Percentiles rank a stretch among this genome's conserved stretches.
Evolutionary conservation across 805 yeast genomes (phyloP).

Genomic region (Saccharomycopsis javanensis): DNA sequence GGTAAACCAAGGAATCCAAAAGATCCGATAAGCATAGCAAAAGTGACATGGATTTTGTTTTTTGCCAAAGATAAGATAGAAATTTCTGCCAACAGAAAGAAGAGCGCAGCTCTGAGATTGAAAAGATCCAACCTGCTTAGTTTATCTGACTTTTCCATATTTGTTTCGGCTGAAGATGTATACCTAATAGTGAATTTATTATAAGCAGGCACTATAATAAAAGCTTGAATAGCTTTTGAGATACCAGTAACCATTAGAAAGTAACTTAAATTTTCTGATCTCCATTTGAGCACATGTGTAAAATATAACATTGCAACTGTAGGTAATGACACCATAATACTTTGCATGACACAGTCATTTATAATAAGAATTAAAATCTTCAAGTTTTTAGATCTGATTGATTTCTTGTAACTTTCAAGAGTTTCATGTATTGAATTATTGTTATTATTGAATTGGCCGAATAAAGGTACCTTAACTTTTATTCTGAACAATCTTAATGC

Average conservation of each 20-base stretch:
- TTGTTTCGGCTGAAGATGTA: background rate
- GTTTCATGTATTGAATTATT: background rate
- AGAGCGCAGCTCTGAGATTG: background rate
- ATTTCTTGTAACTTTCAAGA: background rate
- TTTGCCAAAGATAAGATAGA: background rate
- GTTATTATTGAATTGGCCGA: background rate
- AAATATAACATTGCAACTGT: background rate
- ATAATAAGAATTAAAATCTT: background rate
- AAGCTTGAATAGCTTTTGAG: background rate
- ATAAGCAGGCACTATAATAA: slow-evolving; percentile 4
- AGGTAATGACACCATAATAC: background rate
- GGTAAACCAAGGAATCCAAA: background rate
- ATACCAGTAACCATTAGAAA: slow-evolving; percentile 21
- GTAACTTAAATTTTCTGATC: background rate
- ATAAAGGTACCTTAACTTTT: background rate
- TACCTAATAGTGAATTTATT: background rate
- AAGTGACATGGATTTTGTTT: background rate
- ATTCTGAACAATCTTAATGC: background rate
- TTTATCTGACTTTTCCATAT: background rate
- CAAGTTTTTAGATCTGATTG: background rate
- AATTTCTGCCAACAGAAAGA: background rate
- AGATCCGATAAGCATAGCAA: slow-evolving; percentile 2
- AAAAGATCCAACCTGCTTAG: slow-evolving; percentile 3
- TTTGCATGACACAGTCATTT: background rate
- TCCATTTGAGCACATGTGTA: background rate